These are phyloP conservation scores for Gloeophyllum trabeum DNA, from an alignment of 768 basidiomycete genomes.

Conservation along the genomic window DNA sequence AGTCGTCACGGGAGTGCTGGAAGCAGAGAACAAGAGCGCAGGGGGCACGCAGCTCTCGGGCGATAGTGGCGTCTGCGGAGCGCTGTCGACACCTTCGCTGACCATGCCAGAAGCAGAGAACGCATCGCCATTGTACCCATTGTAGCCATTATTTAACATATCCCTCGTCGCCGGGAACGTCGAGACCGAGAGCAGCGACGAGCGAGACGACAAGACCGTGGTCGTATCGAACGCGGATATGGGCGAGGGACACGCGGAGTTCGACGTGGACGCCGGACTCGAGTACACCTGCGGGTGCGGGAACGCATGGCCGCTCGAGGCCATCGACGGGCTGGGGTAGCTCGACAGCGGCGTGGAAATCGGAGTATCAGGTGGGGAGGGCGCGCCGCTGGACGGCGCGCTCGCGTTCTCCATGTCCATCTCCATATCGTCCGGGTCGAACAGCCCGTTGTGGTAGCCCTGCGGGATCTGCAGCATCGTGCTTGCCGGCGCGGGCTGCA, in stretches of 20 bases:
- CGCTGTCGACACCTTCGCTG: too few relatives aligned
- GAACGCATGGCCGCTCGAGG: too few relatives aligned
- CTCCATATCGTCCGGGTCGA: constrained; percentile 79
- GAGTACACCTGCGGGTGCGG: too few relatives aligned
- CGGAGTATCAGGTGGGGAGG: constrained; percentile 33
- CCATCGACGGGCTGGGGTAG: constrained; percentile 13
- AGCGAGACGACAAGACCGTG: constrained; percentile 10
- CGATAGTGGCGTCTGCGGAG: constrained; percentile 10
- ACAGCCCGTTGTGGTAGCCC: constrained; percentile 26
- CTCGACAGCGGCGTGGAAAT: constrained; percentile 29
- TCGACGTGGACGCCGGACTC: too few relatives aligned
- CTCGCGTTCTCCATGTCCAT: constrained; percentile 41
- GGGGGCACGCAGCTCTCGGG: constrained; percentile 50
- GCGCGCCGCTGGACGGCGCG: constrained; percentile 22
- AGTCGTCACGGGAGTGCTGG: constrained; percentile 33
- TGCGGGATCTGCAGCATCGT: too few relatives aligned
- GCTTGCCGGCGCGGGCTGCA: too few relatives aligned
- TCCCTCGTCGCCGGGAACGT: constrained; percentile 18
- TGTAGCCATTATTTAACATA: constrained; percentile 63
- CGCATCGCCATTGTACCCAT: constrained; percentile 54
- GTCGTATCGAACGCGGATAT: constrained; percentile 41
- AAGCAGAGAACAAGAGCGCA: constrained; percentile 43
- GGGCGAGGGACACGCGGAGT: constrained; percentile 18
- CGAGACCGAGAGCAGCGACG: constrained; percentile 5
- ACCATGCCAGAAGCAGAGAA: constrained; percentile 54